phyloP scores from a whole-genome alignment of 352 stramenopile species.

The Aphanomyces euteiches region DNA sequence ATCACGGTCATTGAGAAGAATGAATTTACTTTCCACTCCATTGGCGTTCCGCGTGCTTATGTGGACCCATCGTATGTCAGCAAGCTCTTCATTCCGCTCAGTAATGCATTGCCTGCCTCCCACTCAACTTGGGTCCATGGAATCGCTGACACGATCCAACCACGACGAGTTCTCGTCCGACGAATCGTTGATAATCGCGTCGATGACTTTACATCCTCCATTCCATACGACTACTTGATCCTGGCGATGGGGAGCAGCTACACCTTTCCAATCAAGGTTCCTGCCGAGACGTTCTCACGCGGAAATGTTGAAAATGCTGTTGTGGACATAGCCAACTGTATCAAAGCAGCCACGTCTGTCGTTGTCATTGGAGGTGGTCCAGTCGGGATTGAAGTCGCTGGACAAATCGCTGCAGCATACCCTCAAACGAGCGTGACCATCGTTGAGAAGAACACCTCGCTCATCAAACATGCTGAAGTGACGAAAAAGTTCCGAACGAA shows the following conservation, averaged over 20 bases:
- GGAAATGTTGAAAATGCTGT: constrained; percentile 38
- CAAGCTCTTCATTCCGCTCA: constrained; percentile 45
- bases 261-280: constrained; percentile 35
- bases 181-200: not conserved
- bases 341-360: constrained; percentile 45
- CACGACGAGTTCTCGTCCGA: constrained; percentile 31
- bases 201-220: constrained; percentile 28
- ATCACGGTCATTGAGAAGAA: constrained; percentile 45
- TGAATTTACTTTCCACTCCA: constrained; percentile 40
- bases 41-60: constrained; percentile 39
- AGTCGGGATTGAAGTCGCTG: constrained; percentile 59
- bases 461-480: constrained; percentile 43
- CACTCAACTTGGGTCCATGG: constrained; percentile 33
- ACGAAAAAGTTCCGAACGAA: constrained; percentile 47
- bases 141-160: constrained; percentile 34
- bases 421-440: constrained; percentile 58
- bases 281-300: constrained; percentile 23
- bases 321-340: constrained; percentile 35
- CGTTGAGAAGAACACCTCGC: constrained; percentile 38
- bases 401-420: constrained; percentile 55
- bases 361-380: constrained; percentile 51
- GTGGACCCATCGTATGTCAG: constrained; percentile 37
- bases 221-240: constrained; percentile 34
- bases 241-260: constrained; percentile 38
- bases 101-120: constrained; percentile 35